Base-by-base conservation (phyloP, 495 filamentous ascomycete species). In the Hypoxylon cercidicola region DNA sequence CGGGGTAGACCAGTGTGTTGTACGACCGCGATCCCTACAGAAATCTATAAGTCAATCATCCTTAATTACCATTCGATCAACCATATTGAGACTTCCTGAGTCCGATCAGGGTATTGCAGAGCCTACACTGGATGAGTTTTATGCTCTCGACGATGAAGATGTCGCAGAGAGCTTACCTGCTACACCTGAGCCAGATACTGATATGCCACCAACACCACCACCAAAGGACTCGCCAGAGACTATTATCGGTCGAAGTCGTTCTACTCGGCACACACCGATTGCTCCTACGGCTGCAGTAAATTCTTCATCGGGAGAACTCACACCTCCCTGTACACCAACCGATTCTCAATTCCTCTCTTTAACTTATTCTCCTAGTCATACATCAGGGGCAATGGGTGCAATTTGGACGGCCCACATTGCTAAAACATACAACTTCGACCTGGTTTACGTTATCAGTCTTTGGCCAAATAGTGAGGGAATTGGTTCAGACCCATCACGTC, bases 51-150 rank as follows among this genome's bases (percentile, higher is more conserved):
- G 71, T 19, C 45, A 49, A 59, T 52, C 51, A 44, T 74, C 47
- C 44, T 49, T 52, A 15, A 3, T 28, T 28, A 28, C 25, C 25
- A 28, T 28, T 28, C 25, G 25, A 28, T 73, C 54, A 4, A 55
- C 45, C 44, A 34, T 48, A 30, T 64, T 30, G 37, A 45, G 20
- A 20, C 37, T 19, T 19, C 44, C 16, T 43, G 56, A 44, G 16
- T 16, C 32, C 30, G 48, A 69, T 20, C 23, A 61, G 0, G 46
- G 68, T 12, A 71, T 82, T 4, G 66, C 51, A 30, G 79, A 82
- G 37, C 81, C 81, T n/a, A 76, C 69, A 18, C 62, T 83, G 25
- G 72, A 72, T 7, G 81, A 83, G 8, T 83, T 83, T 48, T 70
- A 78, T 44, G 62, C 72, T 3, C 72, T 83, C 2, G 75, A 72